Percentiles rank a stretch among this genome's conserved stretches.
These are phyloP conservation scores for Xylariaceae sp. DNA, from an alignment of 2,329 filamentous ascomycete genomes.

Conservation along the genomic window DNA sequence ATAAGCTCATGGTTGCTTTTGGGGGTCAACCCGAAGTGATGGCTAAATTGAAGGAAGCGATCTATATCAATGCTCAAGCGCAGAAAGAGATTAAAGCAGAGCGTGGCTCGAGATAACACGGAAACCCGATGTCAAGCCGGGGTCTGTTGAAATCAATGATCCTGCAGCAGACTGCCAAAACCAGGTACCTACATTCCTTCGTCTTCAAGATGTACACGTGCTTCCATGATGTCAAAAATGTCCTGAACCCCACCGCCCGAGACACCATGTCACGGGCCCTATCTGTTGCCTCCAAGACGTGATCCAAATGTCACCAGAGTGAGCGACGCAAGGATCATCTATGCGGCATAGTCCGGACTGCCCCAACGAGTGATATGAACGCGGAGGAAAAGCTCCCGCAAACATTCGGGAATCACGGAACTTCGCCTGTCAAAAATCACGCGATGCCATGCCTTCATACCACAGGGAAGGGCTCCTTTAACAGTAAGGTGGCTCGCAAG, in stretches of 20 bases:
- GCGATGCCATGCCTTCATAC: not conserved
- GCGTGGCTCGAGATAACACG: conserved; percentile 22
- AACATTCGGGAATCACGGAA: too few relatives aligned
- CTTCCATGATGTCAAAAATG: not conserved
- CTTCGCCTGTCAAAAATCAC: too few relatives aligned
- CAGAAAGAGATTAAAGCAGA: conserved; percentile 39
- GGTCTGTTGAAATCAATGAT: not conserved
- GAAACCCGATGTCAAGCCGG: not conserved
- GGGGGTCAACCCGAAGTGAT: conserved; percentile 54
- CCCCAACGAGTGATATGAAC: not conserved
- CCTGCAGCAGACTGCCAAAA: not conserved
- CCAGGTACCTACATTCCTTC: not conserved
- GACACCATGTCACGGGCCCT: too few relatives aligned
- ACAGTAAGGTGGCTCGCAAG: conserved; percentile 21
- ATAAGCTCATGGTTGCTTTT: conserved; percentile 52
- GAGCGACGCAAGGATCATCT: not conserved
- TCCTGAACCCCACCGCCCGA: not conserved
- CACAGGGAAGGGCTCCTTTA: not conserved
- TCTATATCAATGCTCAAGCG: conserved; percentile 50
- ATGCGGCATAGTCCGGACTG: not conserved
- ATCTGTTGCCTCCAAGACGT: too few relatives aligned
- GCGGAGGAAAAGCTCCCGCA: not conserved
- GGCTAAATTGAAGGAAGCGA: conserved; percentile 55
- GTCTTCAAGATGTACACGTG: not conserved
- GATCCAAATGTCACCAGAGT: not conserved